Conservation (phyloP, 2,329 filamentous ascomycete species). For the Ceratocystis ficicola region DNA sequence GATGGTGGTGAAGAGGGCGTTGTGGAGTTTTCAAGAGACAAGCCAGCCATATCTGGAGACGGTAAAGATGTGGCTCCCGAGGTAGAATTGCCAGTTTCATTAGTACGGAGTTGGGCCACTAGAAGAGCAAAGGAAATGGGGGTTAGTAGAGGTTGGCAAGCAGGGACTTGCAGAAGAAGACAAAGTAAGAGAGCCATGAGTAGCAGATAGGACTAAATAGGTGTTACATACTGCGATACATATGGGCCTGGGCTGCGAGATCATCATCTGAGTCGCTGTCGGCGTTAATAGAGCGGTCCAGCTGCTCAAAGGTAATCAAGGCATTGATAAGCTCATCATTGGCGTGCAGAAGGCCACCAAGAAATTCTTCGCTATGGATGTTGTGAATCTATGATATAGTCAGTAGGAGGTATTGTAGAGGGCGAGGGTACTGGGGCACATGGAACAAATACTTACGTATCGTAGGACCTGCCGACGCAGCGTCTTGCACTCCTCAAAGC, state of each 20-base stretch:
- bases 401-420: not conserved
- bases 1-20: slow-evolving; percentile 34
- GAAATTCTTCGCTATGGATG: slow-evolving; percentile 81
- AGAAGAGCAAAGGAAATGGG: not conserved
- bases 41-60: slow-evolving; percentile 35
- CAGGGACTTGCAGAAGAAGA: slow-evolving; percentile 5
- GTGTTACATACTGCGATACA: slow-evolving; percentile 44
- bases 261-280: slow-evolving; percentile 61
- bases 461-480: slow-evolving; percentile 73
- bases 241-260: slow-evolving; percentile 52
- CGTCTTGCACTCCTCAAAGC: slow-evolving; percentile 77
- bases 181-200: slow-evolving; percentile 17
- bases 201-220: slow-evolving; percentile 7
- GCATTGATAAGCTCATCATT: slow-evolving; percentile 94
- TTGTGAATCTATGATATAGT: slow-evolving; percentile 57
- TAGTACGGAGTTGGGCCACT: slow-evolving; percentile 43
- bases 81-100: slow-evolving; percentile 34
- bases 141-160: slow-evolving; percentile 25
- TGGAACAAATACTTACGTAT: slow-evolving; percentile 45
- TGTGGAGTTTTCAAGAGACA: slow-evolving; percentile 28
- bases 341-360: slow-evolving; percentile 79
- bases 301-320: slow-evolving; percentile 85
- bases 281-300: slow-evolving; percentile 73
- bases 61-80: slow-evolving; percentile 34
- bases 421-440: not conserved